Base-by-base conservation (phyloP, 352 stramenopile species). In the Phytophthora ramorum region DNA sequence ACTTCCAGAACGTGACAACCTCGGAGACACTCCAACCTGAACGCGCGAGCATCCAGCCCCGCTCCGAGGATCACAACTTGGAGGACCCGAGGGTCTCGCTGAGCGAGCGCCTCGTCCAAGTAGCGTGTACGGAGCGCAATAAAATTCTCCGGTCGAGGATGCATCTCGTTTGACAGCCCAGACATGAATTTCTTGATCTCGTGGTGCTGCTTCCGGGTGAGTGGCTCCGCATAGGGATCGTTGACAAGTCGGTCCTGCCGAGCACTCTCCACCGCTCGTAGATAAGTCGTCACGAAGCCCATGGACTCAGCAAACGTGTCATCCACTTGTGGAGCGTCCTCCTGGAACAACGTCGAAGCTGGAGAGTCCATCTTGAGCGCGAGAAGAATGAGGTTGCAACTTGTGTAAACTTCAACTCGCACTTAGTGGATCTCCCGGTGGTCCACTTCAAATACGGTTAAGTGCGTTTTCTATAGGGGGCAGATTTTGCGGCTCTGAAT, bases 61-160 rank as follows among this genome's bases (percentile, higher is more conserved):
- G 75, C 59, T 10, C 58, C 75, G 9, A 83, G 55, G 22, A 83
- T 70, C 41, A 81, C 75, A 26, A 81, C 17, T 35, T 83, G 75
- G 1, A 73, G 56, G 40, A 81, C 72, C 41, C 51, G 44, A 9
- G 22, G n/a, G n/a, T 78, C n/a, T 20, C 72, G 65, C n/a, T 75
- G 35, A 0, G 46, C 22, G 22, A 83, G 37, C 17, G 75, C 69
- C 8, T 83, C 71, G 58, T 83, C 75, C 43, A 81, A 56, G 26
- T 59, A 75, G 4, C 72, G 66, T 10, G 75, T 83, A 7, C 71
- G 63, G 4, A 83, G 17, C 2, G 69, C 75, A 7, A 79, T 44
- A 14, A 67, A 69, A 4, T 77, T 47, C 32, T 52, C 24, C 2
- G 22, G 20, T 6, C 55, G 51, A 34, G 47, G 26, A 28, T 58